Evolutionary conservation across 768 basidiomycete species (phyloP), one percentile per base, ranked within the genome.

Genomic region (Rhodotorula kratochvilovae): DNA sequence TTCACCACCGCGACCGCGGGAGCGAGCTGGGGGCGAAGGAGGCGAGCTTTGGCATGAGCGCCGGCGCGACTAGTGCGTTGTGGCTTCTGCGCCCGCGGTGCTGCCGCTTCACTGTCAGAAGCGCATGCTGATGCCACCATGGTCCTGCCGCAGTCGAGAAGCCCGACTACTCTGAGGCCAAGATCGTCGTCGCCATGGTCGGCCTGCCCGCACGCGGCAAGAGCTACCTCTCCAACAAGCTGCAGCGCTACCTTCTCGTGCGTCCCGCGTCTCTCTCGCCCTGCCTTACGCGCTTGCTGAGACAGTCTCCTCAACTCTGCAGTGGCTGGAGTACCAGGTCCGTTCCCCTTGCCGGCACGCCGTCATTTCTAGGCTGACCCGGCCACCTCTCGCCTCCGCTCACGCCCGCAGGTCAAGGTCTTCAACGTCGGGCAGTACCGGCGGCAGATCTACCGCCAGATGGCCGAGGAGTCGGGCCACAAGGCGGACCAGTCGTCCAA

Each of bases 281-380:
- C 31, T 33, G 2, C 29, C 6, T 10, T 33, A 35, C 11, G 51
- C 33, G 42, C 60, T 21, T 29, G 10, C 23, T 19, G 5, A 31
- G 39, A 13, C 2, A 1, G 29, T 39, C 15, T 51, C 29, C 16
- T 16, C 33, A 0, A 2, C 15, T 13, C 31, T 31, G 42, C 75
- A 98, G 93, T 99, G 96, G 96, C 85, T 99, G 56, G 96, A 99
- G 81, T 99, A 97, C 80, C 96, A 92, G 84, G 91, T 88, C 71
- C n/a, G 77, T 45, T n/a, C 25, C n/a, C 7, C n/a, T 15, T n/a
- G n/a, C 11, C 12, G 25, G 21, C 35, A 8, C 56, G n/a, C 31
- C 23, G 1, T 0, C 6, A 23, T 21, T 21, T 35, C 36, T 25
- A 23, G 15, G 29, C 31, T 36, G 17, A 35, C 35, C 19, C 19